Evolutionary conservation across 495 filamentous ascomycete species (phyloP).

Genomic region (Penicillium chermesinum): DNA sequence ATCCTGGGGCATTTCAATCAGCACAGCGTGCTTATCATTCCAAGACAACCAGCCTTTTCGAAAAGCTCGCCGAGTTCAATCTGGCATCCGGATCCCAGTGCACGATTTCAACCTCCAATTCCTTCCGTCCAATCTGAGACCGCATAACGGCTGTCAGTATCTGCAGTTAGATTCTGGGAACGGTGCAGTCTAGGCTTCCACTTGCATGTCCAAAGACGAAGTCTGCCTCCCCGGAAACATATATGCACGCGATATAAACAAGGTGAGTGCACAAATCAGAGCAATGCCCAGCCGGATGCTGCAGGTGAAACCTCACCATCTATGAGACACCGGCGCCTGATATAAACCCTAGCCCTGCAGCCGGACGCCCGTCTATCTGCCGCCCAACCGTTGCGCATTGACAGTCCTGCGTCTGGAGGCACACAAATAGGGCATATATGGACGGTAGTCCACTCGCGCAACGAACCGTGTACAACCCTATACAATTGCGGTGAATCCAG

Average conservation of each 20-base stretch:
- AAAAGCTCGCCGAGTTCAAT: too few relatives aligned
- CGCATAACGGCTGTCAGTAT: conserved; percentile 22
- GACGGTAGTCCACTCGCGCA: conserved; percentile 24
- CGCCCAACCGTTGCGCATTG: conserved; percentile 15
- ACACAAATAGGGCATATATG: conserved; percentile 10
- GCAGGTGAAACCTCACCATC: conserved; percentile 26
- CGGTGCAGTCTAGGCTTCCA: too few relatives aligned
- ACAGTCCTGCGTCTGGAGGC: background rate
- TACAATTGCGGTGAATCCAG: conserved; percentile 22
- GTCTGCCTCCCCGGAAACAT: background rate
- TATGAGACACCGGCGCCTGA: conserved; percentile 15
- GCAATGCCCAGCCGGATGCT: background rate
- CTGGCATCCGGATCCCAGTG: too few relatives aligned
- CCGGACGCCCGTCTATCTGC: conserved; percentile 17
- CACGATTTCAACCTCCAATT: background rate
- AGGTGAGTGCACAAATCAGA: background rate
- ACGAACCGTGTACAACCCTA: conserved; percentile 28
- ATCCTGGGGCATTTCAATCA: too few relatives aligned
- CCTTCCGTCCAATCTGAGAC: conserved; percentile 21
- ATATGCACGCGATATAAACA: background rate
- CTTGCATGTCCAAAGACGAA: too few relatives aligned
- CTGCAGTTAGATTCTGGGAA: too few relatives aligned
- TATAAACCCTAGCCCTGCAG: conserved; percentile 25
- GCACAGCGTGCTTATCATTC: too few relatives aligned
- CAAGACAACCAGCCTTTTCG: too few relatives aligned